These are phyloP conservation scores for Peronospora farinosa DNA, from an alignment of 352 stramenopile genomes.

Conservation along the genomic window DNA sequence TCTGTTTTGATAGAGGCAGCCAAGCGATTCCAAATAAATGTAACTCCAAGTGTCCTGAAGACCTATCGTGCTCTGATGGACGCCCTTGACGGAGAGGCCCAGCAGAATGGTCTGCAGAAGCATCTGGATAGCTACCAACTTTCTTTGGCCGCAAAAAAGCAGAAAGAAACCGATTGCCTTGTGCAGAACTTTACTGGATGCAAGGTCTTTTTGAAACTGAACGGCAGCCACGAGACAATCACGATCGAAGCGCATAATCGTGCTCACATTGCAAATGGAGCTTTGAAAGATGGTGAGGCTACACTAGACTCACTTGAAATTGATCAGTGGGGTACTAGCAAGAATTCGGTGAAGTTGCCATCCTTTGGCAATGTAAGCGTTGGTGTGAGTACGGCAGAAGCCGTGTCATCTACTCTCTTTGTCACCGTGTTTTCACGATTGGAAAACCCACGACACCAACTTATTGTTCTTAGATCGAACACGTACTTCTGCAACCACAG, in stretches of 20 bases:
- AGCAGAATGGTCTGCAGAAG: constrained; percentile 53
- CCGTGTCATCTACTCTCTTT: constrained; percentile 43
- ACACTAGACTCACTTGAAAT: constrained; percentile 49
- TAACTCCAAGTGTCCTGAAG: constrained; percentile 65
- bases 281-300: constrained; percentile 32
- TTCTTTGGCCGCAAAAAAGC: constrained; percentile 30
- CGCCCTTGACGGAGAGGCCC: constrained; percentile 56
- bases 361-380: constrained; percentile 61
- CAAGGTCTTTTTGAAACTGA: constrained; percentile 45
- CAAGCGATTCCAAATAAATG: constrained; percentile 72
- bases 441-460: constrained; percentile 55
- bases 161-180: constrained; percentile 45
- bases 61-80: constrained; percentile 76
- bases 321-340: constrained; percentile 50
- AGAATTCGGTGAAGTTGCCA: constrained; percentile 34
- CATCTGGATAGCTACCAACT: constrained; percentile 56
- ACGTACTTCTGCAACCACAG: constrained; percentile 79
- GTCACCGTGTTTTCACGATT: constrained; percentile 64
- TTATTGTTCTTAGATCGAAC: constrained; percentile 74
- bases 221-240: constrained; percentile 38
- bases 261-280: constrained; percentile 37
- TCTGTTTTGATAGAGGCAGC: constrained; percentile 54
- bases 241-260: constrained; percentile 45
- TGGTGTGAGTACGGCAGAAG: constrained; percentile 35
- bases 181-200: constrained; percentile 71